Evolutionary conservation across 306 rosid species (phyloP).

Genomic region (Ochetophila trinervis): DNA sequence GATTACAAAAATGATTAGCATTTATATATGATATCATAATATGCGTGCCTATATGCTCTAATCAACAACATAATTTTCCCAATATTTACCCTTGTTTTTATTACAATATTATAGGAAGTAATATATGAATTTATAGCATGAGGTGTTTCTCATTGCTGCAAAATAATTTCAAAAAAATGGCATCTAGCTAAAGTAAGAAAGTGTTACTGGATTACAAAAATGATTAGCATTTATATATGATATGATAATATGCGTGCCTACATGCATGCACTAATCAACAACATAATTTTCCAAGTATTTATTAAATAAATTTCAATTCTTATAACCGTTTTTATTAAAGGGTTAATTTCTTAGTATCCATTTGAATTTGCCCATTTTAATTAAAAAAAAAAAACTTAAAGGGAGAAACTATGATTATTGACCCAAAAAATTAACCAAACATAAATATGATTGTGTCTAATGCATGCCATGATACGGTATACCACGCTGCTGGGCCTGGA

Average conservation of each 20-base stretch:
- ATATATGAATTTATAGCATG: not conserved
- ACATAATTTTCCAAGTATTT: too few relatives aligned
- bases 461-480: slow-evolving; percentile 35
- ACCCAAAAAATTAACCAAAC: too few relatives aligned
- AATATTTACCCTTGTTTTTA: not conserved
- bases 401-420: not conserved
- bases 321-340: too few relatives aligned
- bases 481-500: slow-evolving; percentile 24
- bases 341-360: not conserved
- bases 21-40: not conserved
- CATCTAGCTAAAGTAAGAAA: not conserved
- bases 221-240: not conserved
- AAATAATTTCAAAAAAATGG: not conserved
- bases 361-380: not conserved
- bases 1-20: not conserved
- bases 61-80: too few relatives aligned
- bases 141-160: not conserved
- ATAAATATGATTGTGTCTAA: slow-evolving; percentile 49
- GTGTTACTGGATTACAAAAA: not conserved
- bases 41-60: too few relatives aligned
- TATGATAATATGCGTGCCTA: not conserved
- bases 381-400: not conserved
- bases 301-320: too few relatives aligned
- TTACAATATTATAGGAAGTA: too few relatives aligned
- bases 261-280: too few relatives aligned